A percentile compares a stretch with the other conserved stretches of the same genome.
These are phyloP conservation scores for Trypanosoma melophagium DNA, from an alignment of 208 protist genomes.

Conservation along the genomic window DNA sequence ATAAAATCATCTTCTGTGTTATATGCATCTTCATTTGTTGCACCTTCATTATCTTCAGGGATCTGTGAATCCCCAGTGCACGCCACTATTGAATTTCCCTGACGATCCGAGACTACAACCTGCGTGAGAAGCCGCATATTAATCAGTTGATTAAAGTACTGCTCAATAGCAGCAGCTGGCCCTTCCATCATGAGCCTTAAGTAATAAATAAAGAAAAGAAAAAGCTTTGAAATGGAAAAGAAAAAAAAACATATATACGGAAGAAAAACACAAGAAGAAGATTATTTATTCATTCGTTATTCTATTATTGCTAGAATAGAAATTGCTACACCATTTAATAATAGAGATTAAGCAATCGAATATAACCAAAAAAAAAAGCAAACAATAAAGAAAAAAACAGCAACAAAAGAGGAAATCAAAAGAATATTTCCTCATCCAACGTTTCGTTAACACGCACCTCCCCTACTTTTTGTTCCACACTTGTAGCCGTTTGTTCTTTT, in stretches of 20 bases:
- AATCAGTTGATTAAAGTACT: constrained; percentile 89
- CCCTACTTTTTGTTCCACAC: not conserved
- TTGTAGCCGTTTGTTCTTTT: not conserved
- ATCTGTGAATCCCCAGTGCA: constrained; percentile 47
- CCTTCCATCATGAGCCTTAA: constrained; percentile 34
- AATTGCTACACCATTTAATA: constrained; percentile 8
- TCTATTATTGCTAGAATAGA: not conserved
- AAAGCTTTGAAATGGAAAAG: constrained; percentile 1
- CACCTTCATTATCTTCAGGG: not conserved
- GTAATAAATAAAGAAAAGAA: constrained; percentile 8
- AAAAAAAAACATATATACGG: not conserved
- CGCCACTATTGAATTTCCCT: constrained; percentile 77
- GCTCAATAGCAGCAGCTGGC: constrained; percentile 70
- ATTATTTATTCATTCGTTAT: not conserved
- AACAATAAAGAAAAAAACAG: not conserved
- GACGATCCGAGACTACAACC: constrained; percentile 76
- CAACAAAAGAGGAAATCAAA: constrained; percentile 13
- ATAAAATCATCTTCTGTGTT: constrained; percentile 28
- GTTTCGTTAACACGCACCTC: constrained; percentile 20
- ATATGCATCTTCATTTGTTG: constrained; percentile 1
- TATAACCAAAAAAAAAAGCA: not conserved
- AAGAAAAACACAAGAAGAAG: not conserved
- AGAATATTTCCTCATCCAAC: constrained; percentile 27
- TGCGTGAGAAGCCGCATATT: constrained; percentile 75
- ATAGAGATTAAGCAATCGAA: constrained; percentile 1